phyloP scores from a whole-genome alignment of 2,329 filamentous ascomycete species.

The Fusarium setosum region DNA sequence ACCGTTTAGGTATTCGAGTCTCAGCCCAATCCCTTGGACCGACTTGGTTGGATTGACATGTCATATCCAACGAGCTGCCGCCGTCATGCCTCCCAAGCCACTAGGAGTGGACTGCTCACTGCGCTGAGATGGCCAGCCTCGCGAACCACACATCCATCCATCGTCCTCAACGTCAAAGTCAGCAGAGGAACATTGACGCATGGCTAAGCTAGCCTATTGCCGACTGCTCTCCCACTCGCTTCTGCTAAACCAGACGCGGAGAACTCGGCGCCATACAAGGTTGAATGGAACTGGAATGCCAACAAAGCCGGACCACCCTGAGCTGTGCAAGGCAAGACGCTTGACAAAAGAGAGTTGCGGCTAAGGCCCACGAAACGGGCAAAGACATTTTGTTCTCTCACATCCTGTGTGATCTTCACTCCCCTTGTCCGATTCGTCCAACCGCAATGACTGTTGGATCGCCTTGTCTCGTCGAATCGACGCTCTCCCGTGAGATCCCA shows the following conservation, averaged over 20 bases:
- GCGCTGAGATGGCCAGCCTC: neutral
- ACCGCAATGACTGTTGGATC: neutral
- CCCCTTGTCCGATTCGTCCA: neutral
- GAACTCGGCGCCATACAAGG: neutral
- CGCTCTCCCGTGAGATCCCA: neutral
- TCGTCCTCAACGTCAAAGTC: neutral
- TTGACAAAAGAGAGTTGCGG: conserved; percentile 8
- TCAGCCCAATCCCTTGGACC: neutral
- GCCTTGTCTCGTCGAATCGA: neutral
- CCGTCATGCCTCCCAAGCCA: neutral
- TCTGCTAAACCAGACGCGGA: neutral
- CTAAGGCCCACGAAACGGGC: neutral
- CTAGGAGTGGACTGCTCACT: neutral
- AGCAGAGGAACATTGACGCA: neutral
- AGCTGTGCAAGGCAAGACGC: neutral
- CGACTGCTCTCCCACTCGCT: neutral
- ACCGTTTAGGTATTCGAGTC: neutral
- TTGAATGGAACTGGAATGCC: conserved; percentile 15
- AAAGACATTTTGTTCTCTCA: neutral
- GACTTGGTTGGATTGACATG: conserved; percentile 16
- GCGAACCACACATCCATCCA: neutral
- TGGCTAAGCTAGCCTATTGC: neutral
- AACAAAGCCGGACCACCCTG: conserved; percentile 2
- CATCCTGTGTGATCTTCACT: neutral
- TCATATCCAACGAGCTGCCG: conserved; percentile 14